Percentiles rank a stretch among this genome's conserved stretches.
These are phyloP conservation scores for Diaporthe humulicola DNA, from an alignment of 2,329 filamentous ascomycete species.

Conservation along the genomic window DNA sequence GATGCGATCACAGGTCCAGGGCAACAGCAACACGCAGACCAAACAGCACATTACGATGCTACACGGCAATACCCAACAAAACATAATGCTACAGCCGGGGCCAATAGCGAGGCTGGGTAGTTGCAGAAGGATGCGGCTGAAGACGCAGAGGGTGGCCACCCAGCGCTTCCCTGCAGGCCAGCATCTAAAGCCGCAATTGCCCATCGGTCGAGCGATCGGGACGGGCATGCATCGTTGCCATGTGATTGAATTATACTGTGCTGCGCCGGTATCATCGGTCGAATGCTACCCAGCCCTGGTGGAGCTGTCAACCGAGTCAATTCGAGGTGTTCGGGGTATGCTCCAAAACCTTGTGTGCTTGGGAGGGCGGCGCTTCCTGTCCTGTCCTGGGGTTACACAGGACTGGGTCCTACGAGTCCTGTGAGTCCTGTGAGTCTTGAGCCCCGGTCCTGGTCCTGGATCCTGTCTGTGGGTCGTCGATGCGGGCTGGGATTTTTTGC, in stretches of 20 bases:
- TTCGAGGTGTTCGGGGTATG: background rate
- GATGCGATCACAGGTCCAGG: background rate
- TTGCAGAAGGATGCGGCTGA: conserved; percentile 31
- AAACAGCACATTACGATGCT: background rate
- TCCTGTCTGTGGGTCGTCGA: conserved; percentile 2
- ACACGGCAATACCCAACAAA: background rate
- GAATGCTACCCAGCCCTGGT: conserved; percentile 11
- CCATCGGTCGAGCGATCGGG: conserved; percentile 9
- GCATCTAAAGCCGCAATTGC: conserved; percentile 20
- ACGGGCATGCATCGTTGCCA: conserved; percentile 11
- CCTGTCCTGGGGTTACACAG: background rate
- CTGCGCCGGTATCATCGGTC: background rate
- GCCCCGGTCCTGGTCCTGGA: background rate
- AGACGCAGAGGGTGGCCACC: background rate
- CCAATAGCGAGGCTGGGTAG: conserved; percentile 7
- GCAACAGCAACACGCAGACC: background rate
- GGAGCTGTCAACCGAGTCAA: background rate
- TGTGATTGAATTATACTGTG: background rate
- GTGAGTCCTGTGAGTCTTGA: background rate
- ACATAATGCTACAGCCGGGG: background rate
- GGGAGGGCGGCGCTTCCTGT: background rate
- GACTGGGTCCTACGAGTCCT: background rate
- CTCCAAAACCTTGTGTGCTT: background rate
- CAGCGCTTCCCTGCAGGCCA: conserved; percentile 10
- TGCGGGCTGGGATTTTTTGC: conserved; percentile 21